phyloP scores from a whole-genome alignment of 768 basidiomycete species.

The Harrya chromipes region DNA sequence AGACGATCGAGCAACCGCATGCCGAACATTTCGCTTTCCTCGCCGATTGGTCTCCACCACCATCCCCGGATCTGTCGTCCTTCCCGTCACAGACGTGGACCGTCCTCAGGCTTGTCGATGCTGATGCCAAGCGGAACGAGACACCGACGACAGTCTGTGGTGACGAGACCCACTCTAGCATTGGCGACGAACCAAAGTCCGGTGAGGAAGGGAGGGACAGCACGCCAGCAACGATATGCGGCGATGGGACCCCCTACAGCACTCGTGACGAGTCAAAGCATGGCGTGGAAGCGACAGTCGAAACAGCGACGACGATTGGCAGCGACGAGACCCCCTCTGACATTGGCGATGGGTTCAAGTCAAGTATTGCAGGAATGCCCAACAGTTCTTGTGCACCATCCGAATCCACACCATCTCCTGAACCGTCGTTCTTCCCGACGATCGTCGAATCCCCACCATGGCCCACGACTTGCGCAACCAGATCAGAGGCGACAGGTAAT shows the following conservation, averaged over 20 bases:
- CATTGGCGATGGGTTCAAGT: no score
- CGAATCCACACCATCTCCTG: background rate
- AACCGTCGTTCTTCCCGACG: background rate
- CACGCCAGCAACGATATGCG: no score
- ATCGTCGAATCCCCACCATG: background rate
- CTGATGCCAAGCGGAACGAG: background rate
- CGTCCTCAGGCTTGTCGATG: background rate
- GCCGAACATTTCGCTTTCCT: no score
- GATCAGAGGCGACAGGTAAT: background rate
- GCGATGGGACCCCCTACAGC: no score
- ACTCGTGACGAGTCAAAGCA: no score
- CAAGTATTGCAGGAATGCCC: no score
- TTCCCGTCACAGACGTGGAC: conserved; percentile 4
- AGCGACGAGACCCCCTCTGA: no score
- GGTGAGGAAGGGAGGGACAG: no score
- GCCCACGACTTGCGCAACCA: background rate
- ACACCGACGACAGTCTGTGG: background rate
- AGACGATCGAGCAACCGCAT: no score
- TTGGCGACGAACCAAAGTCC: no score
- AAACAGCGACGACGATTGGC: no score
- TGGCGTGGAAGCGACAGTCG: no score
- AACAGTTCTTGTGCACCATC: background rate
- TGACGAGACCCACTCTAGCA: background rate
- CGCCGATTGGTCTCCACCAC: background rate
- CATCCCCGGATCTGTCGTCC: background rate